Percentiles rank a stretch among this genome's conserved stretches.
phyloP scores from a whole-genome alignment of 257 asterid genomes.

The Primulina eburnea region DNA sequence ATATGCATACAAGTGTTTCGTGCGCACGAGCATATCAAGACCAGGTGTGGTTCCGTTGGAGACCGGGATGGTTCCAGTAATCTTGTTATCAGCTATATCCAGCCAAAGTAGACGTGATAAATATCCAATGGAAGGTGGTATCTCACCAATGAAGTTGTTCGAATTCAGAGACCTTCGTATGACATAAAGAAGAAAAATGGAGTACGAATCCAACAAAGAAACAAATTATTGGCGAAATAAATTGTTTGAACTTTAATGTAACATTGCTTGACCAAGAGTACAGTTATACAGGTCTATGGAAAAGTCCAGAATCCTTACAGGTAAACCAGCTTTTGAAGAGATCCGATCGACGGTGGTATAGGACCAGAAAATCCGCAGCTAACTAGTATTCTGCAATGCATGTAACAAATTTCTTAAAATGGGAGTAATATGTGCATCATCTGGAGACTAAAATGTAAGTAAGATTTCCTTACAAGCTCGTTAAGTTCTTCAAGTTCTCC shows the following conservation, averaged over 20 bases:
- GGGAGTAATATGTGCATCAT: neutral
- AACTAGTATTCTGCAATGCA: conserved; percentile 55
- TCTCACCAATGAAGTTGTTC: conserved; percentile 62
- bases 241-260: neutral
- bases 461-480: conserved; percentile 65
- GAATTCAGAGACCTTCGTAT: conserved; percentile 64
- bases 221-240: neutral
- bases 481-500: conserved; percentile 54
- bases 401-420: conserved; percentile 9
- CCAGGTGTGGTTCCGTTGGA: conserved; percentile 67
- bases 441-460: neutral
- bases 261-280: neutral
- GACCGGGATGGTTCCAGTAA: conserved; percentile 75
- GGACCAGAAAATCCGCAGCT: conserved; percentile 80
- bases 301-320: conserved; percentile 52
- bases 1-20: conserved; percentile 73
- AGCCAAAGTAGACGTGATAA: conserved; percentile 62
- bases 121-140: conserved; percentile 68
- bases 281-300: neutral
- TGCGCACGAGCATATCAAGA: conserved; percentile 70
- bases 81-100: conserved; percentile 82
- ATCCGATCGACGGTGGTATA: conserved; percentile 72
- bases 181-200: conserved; percentile 1
- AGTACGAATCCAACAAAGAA: neutral
- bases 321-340: conserved; percentile 46